Conservation (phyloP, 2,329 filamentous ascomycete genomes). For the Claviceps quebecensis region DNA sequence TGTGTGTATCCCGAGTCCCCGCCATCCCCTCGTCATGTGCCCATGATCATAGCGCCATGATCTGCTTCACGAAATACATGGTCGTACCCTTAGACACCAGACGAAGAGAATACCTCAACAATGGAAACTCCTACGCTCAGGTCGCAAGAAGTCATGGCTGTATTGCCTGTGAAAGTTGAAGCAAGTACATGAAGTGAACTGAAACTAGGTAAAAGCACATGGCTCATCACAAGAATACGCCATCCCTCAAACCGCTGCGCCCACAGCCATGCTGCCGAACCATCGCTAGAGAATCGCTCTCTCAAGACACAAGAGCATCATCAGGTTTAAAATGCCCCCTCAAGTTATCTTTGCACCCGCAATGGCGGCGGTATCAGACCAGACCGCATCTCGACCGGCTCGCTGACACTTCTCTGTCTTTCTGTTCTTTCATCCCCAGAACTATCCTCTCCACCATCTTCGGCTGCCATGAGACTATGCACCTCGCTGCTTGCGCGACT, state of each 20-base stretch:
- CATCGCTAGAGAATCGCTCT: neutral
- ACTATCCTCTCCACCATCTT: conserved; percentile 37
- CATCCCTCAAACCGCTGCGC: neutral
- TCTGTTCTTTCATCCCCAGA: conserved; percentile 42
- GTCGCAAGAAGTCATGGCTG: too few relatives aligned
- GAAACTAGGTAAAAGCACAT: too few relatives aligned
- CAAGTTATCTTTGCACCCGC: conserved; percentile 16
- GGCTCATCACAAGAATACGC: too few relatives aligned
- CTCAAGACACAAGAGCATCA: too few relatives aligned
- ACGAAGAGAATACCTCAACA: neutral
- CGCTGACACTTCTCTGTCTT: conserved; percentile 40
- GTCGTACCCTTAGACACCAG: neutral
- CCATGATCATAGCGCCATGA: neutral
- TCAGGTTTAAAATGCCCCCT: too few relatives aligned
- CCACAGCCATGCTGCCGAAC: neutral
- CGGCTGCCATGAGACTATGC: conserved; percentile 22
- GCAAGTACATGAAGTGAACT: too few relatives aligned
- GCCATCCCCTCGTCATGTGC: neutral
- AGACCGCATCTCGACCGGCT: conserved; percentile 22
- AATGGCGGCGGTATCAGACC: conserved; percentile 21
- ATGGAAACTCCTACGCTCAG: neutral
- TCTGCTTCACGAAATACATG: neutral
- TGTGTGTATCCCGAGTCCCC: too few relatives aligned
- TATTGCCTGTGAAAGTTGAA: too few relatives aligned
- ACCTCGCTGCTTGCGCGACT: too few relatives aligned